These are phyloP conservation scores for Sungouiozyma intestinalis DNA, from an alignment of 805 yeast genomes.

Conservation along the genomic window DNA sequence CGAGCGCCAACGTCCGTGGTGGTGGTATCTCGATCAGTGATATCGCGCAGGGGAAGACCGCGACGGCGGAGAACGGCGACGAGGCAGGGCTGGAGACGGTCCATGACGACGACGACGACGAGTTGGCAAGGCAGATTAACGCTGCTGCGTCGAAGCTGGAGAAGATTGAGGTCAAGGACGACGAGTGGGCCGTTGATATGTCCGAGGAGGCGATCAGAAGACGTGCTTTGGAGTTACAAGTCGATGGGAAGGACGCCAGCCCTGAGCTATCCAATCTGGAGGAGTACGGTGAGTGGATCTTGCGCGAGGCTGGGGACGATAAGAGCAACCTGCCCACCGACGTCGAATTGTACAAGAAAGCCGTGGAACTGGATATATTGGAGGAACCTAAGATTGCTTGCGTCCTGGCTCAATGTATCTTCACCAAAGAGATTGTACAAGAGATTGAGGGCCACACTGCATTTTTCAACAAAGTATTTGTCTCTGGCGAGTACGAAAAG, in stretches of 20 bases:
- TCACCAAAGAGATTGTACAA: constrained; percentile 62
- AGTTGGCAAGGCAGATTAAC: constrained; percentile 64
- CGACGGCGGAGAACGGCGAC: constrained; percentile 15
- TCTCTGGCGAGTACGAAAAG: constrained; percentile 62
- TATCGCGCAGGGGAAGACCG: constrained; percentile 46
- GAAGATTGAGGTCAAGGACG: constrained; percentile 64
- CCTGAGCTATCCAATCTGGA: constrained; percentile 44
- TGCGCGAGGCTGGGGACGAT: constrained; percentile 37
- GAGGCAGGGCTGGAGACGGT: constrained; percentile 36
- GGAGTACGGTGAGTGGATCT: constrained; percentile 84
- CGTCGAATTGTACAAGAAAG: constrained; percentile 86
- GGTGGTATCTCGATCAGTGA: constrained; percentile 76
- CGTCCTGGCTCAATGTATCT: constrained; percentile 84
- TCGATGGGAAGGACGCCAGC: constrained; percentile 34
- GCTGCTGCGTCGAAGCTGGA: constrained; percentile 72
- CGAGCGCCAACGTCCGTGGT: constrained; percentile 81
- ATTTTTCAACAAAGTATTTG: constrained; percentile 60
- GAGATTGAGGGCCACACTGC: constrained; percentile 75
- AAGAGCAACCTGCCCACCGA: constrained; percentile 63
- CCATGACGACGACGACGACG: constrained; percentile 58
- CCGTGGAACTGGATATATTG: constrained; percentile 64
- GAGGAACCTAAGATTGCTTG: constrained; percentile 70
- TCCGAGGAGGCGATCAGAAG: constrained; percentile 91
- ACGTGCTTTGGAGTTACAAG: constrained; percentile 82
- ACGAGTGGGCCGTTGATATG: constrained; percentile 96